Base-by-base conservation (phyloP, 345 rosid species). In the Camelina laxa region DNA sequence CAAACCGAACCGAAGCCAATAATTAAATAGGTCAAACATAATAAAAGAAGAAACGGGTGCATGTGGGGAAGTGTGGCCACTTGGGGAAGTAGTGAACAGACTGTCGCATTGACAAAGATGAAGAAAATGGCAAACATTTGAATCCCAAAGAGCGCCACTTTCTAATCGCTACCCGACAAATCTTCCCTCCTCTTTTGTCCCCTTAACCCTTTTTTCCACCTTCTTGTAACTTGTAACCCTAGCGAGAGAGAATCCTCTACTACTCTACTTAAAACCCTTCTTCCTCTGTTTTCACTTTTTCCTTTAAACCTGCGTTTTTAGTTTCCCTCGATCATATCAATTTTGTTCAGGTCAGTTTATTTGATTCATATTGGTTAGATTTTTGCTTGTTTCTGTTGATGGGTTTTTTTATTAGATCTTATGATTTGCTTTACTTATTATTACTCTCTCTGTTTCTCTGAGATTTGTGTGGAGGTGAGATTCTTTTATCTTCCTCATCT, bases 91-190 rank as follows among this genome's bases (percentile, higher is more conserved):
- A 5, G 1, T 4, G 36, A 39, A 76, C 80, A 76, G 80, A 63
- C 65, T 70, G 70, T 35, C 48, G 51, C 33, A 45, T 75, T 69
- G 69, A 68, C 59, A 56, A 56, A 56, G 56, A 5, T 38, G 59
- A 45, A 38, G 76, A 77, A 65, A 60, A 78, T 50, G 64, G 77
- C 81, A 78, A 78, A 78, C 81, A 78, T 78, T 78, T 78, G 81
- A 78, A 78, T 66, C 73, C 77, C 9, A 72, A 72, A 70, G 73
- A 66, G 45, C 81, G 81, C 77, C 69, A 49, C 76, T 72, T 72
- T 74, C 72, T 74, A 55, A 55, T 74, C 67, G 20, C 78, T 69
- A 65, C 3, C 7, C 75, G 72, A 71, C 80, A 77, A 77, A 48
- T 57, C 62, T 72, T 77, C 74, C 64, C 75, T 63, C 74, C 24